phyloP scores from a whole-genome alignment of 257 asterid genomes.

The Solanum verrucosum region DNA sequence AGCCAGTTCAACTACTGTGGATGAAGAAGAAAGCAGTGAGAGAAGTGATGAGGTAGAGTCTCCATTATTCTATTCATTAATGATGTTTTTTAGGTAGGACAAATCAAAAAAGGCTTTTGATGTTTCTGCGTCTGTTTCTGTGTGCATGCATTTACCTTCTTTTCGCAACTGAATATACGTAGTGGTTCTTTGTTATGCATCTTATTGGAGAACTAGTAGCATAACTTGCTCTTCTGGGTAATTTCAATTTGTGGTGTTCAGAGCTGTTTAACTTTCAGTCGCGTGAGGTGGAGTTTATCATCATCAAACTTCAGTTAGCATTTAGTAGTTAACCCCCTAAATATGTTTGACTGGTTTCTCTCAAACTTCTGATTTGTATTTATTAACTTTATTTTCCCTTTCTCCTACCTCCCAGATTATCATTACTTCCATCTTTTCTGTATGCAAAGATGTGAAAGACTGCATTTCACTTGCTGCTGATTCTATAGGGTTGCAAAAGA shows the following conservation, averaged over 20 bases:
- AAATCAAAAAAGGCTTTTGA: neutral
- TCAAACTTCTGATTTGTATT: neutral
- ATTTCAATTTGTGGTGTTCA: neutral
- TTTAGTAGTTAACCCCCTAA: neutral
- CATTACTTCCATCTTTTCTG: conserved; percentile 50
- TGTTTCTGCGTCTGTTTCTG: neutral
- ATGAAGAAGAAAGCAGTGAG: conserved; percentile 28
- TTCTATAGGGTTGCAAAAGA: conserved; percentile 69
- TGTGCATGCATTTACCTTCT: neutral
- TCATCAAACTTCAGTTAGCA: neutral
- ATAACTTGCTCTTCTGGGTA: neutral
- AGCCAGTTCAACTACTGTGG: conserved; percentile 74
- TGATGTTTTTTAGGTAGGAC: neutral
- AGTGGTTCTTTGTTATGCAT: neutral
- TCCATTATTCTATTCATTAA: neutral
- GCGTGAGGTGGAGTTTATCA: neutral
- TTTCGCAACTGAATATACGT: neutral
- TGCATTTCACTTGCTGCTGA: conserved; percentile 71
- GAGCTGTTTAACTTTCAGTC: neutral
- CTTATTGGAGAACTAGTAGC: neutral
- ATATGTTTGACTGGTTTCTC: neutral
- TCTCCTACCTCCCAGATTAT: conserved; percentile 41
- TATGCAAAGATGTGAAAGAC: conserved; percentile 57
- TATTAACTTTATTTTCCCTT: neutral
- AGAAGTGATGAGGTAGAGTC: conserved; percentile 34